Conservation (phyloP, 2,329 filamentous ascomycete genomes). For the Thyridium curvatum region DNA sequence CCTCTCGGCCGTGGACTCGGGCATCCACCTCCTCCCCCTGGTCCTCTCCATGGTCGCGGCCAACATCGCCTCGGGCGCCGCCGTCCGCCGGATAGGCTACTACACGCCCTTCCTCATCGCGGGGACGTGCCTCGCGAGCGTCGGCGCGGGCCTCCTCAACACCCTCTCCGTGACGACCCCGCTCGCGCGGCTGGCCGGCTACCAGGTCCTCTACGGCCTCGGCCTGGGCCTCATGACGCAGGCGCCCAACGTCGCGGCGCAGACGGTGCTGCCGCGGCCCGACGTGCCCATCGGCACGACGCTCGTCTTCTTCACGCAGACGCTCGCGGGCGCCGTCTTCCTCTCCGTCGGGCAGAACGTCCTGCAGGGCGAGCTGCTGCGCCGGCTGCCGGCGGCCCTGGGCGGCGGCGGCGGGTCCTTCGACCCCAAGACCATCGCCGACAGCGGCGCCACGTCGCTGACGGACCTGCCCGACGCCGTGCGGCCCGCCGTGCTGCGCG, state of each 20-base stretch:
- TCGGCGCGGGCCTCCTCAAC: conserved; percentile 33
- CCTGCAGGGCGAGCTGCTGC: conserved; percentile 31
- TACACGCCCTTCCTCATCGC: conserved; percentile 37
- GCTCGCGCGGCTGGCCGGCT: conserved; percentile 26
- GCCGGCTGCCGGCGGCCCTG: conserved; percentile 20
- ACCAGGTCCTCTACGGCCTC: conserved; percentile 36
- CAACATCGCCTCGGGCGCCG: conserved; percentile 30
- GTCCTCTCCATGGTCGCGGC: conserved; percentile 32
- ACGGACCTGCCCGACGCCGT: conserved; percentile 14
- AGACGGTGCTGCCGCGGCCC: conserved; percentile 32
- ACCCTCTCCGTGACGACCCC: conserved; percentile 28
- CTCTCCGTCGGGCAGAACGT: conserved; percentile 39
- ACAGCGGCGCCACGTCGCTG: conserved; percentile 11
- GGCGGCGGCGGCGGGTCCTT: too few species aligned
- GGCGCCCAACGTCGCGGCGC: conserved; percentile 37
- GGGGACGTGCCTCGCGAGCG: conserved; percentile 25
- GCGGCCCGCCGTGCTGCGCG: conserved; percentile 15
- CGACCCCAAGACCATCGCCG: conserved; percentile 7
- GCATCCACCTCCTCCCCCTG: conserved; percentile 35
- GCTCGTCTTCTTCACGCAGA: conserved; percentile 38
- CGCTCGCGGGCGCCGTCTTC: conserved; percentile 39
- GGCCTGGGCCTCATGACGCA: conserved; percentile 38
- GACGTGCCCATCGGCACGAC: conserved; percentile 36
- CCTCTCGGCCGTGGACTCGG: conserved; percentile 31
- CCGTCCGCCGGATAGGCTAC: conserved; percentile 31